Percentiles rank a stretch among this genome's conserved stretches.
Evolutionary conservation across 345 rosid genomes (phyloP).

Genomic region (Salix exigua): DNA sequence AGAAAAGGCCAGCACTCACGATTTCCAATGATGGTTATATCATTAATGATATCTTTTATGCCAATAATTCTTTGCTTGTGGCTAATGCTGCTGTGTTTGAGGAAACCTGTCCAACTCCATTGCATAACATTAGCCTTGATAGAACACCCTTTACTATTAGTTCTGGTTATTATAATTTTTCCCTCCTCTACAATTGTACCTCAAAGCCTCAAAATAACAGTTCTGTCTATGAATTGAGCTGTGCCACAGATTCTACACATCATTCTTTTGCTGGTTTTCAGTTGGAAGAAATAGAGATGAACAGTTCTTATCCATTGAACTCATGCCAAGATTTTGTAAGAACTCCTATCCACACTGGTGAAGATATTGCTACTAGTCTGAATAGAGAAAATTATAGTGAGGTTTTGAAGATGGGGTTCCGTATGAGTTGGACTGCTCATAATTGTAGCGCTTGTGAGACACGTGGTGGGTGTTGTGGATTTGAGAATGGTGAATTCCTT

Average conservation of each 20-base stretch:
- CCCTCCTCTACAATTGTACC: conserved; percentile 48
- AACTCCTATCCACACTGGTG: conserved; percentile 21
- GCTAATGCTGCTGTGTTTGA: conserved; percentile 33
- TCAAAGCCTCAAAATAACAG: not conserved
- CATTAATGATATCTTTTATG: conserved; percentile 39
- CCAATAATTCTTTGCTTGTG: conserved; percentile 26
- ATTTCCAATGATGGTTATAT: conserved; percentile 43
- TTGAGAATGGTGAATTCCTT: conserved; percentile 27
- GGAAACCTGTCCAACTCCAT: conserved; percentile 40
- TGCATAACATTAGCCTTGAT: conserved; percentile 39
- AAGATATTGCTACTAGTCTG: not conserved
- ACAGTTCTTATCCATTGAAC: not conserved
- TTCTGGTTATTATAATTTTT: conserved; percentile 18
- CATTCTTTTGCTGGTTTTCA: conserved; percentile 39
- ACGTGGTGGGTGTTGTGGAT: conserved; percentile 55
- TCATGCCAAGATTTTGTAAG: conserved; percentile 32
- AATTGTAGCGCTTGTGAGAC: conserved; percentile 35
- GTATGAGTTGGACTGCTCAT: conserved; percentile 50
- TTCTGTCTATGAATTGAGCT: conserved; percentile 20
- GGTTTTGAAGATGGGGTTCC: conserved; percentile 49
- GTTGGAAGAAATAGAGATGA: not conserved
- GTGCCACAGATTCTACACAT: conserved; percentile 24
- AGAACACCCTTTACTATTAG: conserved; percentile 41
- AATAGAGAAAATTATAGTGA: conserved; percentile 17
- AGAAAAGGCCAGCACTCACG: conserved; percentile 31